Base-by-base conservation (phyloP, 2,329 filamentous ascomycete genomes). In the Microcyclospora tardicrescens region DNA sequence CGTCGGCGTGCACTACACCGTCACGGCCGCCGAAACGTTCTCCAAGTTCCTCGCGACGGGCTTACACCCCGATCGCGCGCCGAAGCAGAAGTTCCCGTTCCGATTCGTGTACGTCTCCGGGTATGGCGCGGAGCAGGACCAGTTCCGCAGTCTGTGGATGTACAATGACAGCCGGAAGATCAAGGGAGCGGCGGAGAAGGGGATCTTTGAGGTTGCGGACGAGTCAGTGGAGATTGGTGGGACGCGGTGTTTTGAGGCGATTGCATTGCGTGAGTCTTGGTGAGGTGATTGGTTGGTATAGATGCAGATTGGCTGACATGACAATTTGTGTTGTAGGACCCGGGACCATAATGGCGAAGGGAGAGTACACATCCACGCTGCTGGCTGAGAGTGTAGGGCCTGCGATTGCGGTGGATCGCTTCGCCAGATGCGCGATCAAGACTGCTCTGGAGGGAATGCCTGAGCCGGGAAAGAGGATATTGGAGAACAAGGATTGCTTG, bases 91-190 rank as follows among this genome's bases (percentile, higher is more conserved):
- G 37, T 54, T 56, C 35, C 56, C 56, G 28, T 68, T 69, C 42
- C 53, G 63, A 1, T 68, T 68, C 42, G 46, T 68, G 2, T 67
- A 62, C 45, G 43, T 63, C 14, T 60, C 56, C 36, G 59, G 56
- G 11, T 57, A 48, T 35, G 52, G 58, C 15, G 58, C 61, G 12
- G 61, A 65, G 43, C 56, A 60, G 39, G 58, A 66, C 42, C 55
- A 60, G 45, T 55, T 53, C 15, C 56, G 56, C 36, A 52, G 51
- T 11, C 42, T 66, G 28, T 67, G 61, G 63, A 33, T 53, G 14
- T 51, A 45, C 41, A 51, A 43, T 16, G 54, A 60, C 27, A 53
- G 45, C 15, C 40, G 58, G 29, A 58, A 58, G 42, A 56, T 54
- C 38, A 61, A 61, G 41, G 58, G 58, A 2, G 57, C 58, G 9